Conservation (phyloP, 2,329 filamentous ascomycete species). For the Neofusicoccum ribis region DNA sequence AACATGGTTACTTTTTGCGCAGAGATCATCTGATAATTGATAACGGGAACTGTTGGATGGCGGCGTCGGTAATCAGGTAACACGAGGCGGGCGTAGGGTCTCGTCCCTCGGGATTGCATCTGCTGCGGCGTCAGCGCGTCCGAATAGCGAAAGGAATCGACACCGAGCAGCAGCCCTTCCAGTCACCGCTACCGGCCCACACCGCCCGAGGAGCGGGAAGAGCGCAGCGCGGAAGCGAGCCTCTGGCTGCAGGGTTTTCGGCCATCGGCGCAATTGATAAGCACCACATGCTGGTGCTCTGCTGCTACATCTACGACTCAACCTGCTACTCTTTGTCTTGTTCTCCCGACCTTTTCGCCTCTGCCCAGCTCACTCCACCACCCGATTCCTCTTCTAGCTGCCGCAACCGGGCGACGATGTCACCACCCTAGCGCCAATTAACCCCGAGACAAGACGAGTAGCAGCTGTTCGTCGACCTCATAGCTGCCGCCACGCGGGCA, state of each 20-base stretch:
- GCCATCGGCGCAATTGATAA: constrained; percentile 8
- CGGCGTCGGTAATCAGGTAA: neutral
- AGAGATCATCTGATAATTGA: constrained; percentile 8
- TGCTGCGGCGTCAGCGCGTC: neutral
- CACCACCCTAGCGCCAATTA: neutral
- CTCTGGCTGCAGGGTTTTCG: neutral
- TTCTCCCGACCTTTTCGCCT: neutral
- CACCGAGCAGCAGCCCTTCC: neutral
- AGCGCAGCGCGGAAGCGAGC: neutral
- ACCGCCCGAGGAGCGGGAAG: neutral
- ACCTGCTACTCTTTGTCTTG: neutral
- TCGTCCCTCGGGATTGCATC: neutral
- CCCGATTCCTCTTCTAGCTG: neutral
- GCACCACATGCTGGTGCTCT: neutral
- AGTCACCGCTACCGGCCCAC: neutral
- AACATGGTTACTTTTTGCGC: neutral
- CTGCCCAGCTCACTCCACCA: neutral
- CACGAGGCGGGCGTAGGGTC: neutral
- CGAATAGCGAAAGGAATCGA: neutral
- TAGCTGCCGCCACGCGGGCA: neutral
- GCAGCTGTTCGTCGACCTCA: neutral
- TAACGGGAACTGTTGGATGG: neutral
- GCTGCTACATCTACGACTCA: neutral
- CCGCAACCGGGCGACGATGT: neutral
- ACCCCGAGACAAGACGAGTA: neutral